phyloP scores from a whole-genome alignment of 495 filamentous ascomycete species.

The Beverwykella pulmonaria region DNA sequence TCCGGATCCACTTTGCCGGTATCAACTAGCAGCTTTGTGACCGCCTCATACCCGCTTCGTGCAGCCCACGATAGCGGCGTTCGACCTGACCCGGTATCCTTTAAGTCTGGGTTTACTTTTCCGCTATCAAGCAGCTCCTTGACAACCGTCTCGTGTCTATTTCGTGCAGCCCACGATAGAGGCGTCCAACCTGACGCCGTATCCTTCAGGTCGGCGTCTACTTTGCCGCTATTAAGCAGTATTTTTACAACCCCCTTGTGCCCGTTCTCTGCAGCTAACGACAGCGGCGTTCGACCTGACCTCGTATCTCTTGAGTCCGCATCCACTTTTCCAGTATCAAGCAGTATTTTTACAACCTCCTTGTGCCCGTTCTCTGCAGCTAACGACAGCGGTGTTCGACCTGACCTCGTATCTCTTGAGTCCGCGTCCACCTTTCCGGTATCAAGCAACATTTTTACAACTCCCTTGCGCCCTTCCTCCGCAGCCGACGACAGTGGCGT shows the following conservation, averaged over 20 bases:
- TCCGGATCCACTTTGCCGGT: slow-evolving; percentile 9
- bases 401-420: not conserved
- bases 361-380: not conserved
- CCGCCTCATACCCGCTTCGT: not conserved
- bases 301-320: not conserved
- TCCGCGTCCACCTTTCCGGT: slow-evolving; percentile 1
- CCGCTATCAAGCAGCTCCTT: too few species aligned
- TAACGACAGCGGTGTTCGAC: not conserved
- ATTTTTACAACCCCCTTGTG: slow-evolving; percentile 4
- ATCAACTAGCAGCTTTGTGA: slow-evolving; percentile 5
- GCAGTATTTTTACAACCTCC: not conserved
- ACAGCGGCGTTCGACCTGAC: slow-evolving; percentile 11
- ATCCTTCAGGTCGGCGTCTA: not conserved
- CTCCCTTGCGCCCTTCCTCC: not conserved
- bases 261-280: slow-evolving; percentile 2
- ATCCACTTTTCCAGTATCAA: slow-evolving; percentile 3
- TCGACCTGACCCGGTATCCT: not conserved
- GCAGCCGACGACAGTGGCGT: not conserved
- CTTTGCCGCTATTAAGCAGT: slow-evolving; percentile 11
- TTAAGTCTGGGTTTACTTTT: not conserved
- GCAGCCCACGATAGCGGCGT: slow-evolving; percentile 12
- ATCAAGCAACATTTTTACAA: slow-evolving; percentile 5
- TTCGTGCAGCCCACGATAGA: too few species aligned
- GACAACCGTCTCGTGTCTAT: too few species aligned
- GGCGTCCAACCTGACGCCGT: too few species aligned